A percentile compares a stretch with the other conserved stretches of the same genome.
Conservation (phyloP, 2,329 filamentous ascomycete genomes). For the Xylariaceae sp. region DNA sequence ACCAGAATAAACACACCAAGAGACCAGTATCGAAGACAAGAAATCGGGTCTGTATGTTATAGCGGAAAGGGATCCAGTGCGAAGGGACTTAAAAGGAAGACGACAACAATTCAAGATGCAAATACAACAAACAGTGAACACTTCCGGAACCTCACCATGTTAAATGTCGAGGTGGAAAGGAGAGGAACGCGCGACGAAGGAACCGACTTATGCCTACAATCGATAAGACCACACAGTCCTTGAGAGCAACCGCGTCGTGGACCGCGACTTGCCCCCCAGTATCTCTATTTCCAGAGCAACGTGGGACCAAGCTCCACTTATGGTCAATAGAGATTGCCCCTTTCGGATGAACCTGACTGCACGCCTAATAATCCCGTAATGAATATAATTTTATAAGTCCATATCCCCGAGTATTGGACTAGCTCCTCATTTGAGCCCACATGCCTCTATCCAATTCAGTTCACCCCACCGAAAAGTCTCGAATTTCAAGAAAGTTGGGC, state of each 20-base stretch:
- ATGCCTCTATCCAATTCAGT: no score
- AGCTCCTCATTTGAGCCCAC: no score
- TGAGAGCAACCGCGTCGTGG: slow-evolving; percentile 36
- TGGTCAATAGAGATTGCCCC: neutral
- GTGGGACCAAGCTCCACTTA: slow-evolving; percentile 26
- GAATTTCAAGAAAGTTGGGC: no score
- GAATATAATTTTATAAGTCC: no score
- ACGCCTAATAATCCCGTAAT: no score
- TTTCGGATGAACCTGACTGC: slow-evolving; percentile 7
- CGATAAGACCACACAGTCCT: slow-evolving; percentile 24
- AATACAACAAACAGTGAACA: neutral
- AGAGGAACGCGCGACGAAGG: slow-evolving; percentile 12
- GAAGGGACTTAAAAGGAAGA: neutral
- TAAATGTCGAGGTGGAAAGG: slow-evolving; percentile 3
- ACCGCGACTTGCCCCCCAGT: slow-evolving; percentile 33
- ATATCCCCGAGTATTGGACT: no score
- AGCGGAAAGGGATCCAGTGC: neutral
- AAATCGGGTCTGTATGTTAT: neutral
- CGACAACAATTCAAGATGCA: slow-evolving; percentile 6
- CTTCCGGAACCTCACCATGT: neutral
- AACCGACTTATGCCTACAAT: slow-evolving; percentile 17
- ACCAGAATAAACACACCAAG: slow-evolving; percentile 34
- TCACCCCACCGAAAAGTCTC: slow-evolving; percentile 21
- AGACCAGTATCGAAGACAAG: slow-evolving; percentile 23
- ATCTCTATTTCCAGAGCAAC: slow-evolving; percentile 32